phyloP scores from a whole-genome alignment of 345 rosid genomes.

The Sonneratia caseolaris region DNA sequence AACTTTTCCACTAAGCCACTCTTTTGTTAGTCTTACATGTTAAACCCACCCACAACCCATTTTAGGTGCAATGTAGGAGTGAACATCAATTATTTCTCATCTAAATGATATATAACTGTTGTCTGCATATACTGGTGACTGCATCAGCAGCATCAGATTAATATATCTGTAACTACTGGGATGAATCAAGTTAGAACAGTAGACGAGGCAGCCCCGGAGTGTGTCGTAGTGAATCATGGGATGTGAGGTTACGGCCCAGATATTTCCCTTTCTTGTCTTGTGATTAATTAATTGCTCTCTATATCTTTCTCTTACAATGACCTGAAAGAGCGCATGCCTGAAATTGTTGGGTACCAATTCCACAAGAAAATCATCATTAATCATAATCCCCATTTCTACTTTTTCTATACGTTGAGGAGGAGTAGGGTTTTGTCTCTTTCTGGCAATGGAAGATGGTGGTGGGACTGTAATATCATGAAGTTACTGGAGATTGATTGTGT shows the following conservation, averaged over 20 bases:
- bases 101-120: too few relatives aligned
- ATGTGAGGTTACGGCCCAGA: neutral
- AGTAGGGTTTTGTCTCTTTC: slow-evolving; percentile 4
- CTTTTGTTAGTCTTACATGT: neutral
- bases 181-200: neutral
- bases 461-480: too few relatives aligned
- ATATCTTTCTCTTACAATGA: neutral
- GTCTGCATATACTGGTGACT: too few relatives aligned
- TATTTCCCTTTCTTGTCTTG: neutral
- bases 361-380: neutral
- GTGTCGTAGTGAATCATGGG: neutral
- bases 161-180: too few relatives aligned
- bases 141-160: too few relatives aligned
- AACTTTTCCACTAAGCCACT: neutral
- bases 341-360: neutral
- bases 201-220: neutral
- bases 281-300: neutral
- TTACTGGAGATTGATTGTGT: too few relatives aligned
- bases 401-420: neutral
- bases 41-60: neutral
- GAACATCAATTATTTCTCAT: too few relatives aligned
- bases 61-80: neutral
- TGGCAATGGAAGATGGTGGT: neutral
- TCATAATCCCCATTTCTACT: neutral
- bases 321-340: neutral